Conservation (phyloP, 371 early-diverging fungal genomes). For the Apophysomyces trapeziformis region DNA sequence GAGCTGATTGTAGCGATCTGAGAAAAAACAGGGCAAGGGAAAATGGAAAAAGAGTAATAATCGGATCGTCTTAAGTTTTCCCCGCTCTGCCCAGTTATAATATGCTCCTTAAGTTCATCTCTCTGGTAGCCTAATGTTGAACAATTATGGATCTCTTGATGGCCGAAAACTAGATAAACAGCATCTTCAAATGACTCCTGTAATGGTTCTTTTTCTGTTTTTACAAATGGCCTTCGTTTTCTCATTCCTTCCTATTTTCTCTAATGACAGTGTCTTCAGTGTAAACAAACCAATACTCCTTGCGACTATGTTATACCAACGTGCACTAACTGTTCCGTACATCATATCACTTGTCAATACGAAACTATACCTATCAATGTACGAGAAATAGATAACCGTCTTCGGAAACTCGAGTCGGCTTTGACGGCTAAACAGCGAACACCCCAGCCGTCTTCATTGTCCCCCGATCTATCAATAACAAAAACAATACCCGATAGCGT, state of each 20-base stretch:
- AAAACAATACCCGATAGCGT: background rate
- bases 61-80: background rate
- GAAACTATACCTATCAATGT: slow-evolving; percentile 1
- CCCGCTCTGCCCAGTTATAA: background rate
- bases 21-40: too few species aligned
- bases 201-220: background rate
- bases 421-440: slow-evolving; percentile 1
- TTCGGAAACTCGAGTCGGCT: slow-evolving; percentile 16
- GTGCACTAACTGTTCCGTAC: slow-evolving; percentile 9
- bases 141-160: background rate
- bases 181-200: background rate
- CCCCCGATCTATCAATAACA: background rate
- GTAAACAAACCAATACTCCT: slow-evolving; percentile 4
- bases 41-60: too few species aligned
- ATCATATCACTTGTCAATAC: slow-evolving; percentile 12
- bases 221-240: background rate
- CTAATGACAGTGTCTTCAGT: slow-evolving; percentile 6
- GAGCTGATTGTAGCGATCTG: too few species aligned
- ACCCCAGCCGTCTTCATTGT: background rate
- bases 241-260: background rate
- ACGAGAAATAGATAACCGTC: slow-evolving; percentile 14
- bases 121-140: slow-evolving; percentile 2
- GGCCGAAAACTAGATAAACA: background rate
- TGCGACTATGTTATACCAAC: slow-evolving; percentile 18
- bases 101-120: slow-evolving; percentile 2